Conservation (phyloP, 805 yeast genomes). For the Ogataea ganodermae region DNA sequence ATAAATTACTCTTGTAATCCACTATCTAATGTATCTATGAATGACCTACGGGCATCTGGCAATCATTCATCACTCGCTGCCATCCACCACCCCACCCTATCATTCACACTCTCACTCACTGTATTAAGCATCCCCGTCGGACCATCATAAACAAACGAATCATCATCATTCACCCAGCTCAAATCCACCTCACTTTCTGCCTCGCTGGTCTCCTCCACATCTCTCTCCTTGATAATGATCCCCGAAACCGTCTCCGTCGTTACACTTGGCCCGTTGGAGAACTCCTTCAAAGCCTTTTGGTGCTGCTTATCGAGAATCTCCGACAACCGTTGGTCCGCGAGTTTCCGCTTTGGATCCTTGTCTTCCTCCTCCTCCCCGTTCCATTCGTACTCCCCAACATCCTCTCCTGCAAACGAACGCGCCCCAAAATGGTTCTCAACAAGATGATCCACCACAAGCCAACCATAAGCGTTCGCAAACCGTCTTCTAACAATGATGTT, state of each 20-base stretch:
- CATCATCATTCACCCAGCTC: slow-evolving; percentile 55
- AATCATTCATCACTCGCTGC: neutral
- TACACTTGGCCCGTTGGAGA: slow-evolving; percentile 33
- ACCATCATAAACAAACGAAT: slow-evolving; percentile 51
- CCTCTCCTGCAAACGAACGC: slow-evolving; percentile 27
- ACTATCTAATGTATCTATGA: too few species aligned
- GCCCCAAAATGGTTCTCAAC: slow-evolving; percentile 62
- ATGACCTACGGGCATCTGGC: too few species aligned
- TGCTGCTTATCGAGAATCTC: slow-evolving; percentile 35
- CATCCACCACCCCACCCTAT: slow-evolving; percentile 20
- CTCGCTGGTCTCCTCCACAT: neutral
- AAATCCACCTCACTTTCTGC: slow-evolving; percentile 28
- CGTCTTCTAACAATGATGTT: slow-evolving; percentile 86
- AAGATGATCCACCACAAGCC: slow-evolving; percentile 88
- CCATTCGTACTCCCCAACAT: slow-evolving; percentile 24
- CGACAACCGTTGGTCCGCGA: slow-evolving; percentile 25
- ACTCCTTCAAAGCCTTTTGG: slow-evolving; percentile 39
- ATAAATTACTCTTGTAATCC: too few species aligned
- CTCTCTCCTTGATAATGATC: slow-evolving; percentile 13
- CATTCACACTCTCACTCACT: slow-evolving; percentile 49
- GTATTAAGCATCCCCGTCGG: slow-evolving; percentile 72
- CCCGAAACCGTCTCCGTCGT: slow-evolving; percentile 15
- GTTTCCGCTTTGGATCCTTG: slow-evolving; percentile 6
- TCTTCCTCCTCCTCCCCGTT: slow-evolving; percentile 11
- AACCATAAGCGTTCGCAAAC: slow-evolving; percentile 92